Base-by-base conservation (phyloP, 345 rosid species). In the Hibiscus mutabilis region DNA sequence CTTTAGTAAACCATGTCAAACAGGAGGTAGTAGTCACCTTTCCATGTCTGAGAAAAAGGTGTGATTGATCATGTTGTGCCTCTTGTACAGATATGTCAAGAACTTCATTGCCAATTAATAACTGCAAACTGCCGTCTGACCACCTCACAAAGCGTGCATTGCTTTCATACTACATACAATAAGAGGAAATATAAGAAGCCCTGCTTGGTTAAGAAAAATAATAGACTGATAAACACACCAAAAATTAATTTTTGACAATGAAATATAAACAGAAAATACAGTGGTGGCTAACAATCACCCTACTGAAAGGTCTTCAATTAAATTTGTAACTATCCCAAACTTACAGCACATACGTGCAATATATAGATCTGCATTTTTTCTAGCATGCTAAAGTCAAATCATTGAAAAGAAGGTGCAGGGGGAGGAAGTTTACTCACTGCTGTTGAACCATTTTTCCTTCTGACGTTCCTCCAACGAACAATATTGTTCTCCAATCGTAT, bases 131-230 rank as follows among this genome's bases (percentile, higher is more conserved):
- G 70, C 96, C 99, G 88, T 95, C 98, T 73, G 99, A 95, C 99
- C 99, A 95, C 87, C 90, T 87, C 77, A 95, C 99, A 82, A 90
- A 95, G 56, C 98, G 96, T 69, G 99, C 97, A 86, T 95, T 95
- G 82, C 99, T 95, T 82, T 95, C 96, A 73, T 77, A 72, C 99
- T 95, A 78, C 82, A 82, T 31, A 76, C 44, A 74, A 75, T 61
- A 85, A 62, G 60, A 58, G 47, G 35, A 64, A 65, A 71, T 37
- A 59, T 78, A 70, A 64, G 53, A 76, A 52, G 24, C 27, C 24
- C 25, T 27, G 31, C 2, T 49, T 14, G 60, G 16, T 52, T 31
- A 63, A 73, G 18, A 51, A 21, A 21, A 52, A 21, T 66, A 72
- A 31, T 46, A 11, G 68, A 15, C 16, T 19, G 37, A 70, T 21